phyloP scores from a whole-genome alignment of 306 rosid species.

The Urtica urens region DNA sequence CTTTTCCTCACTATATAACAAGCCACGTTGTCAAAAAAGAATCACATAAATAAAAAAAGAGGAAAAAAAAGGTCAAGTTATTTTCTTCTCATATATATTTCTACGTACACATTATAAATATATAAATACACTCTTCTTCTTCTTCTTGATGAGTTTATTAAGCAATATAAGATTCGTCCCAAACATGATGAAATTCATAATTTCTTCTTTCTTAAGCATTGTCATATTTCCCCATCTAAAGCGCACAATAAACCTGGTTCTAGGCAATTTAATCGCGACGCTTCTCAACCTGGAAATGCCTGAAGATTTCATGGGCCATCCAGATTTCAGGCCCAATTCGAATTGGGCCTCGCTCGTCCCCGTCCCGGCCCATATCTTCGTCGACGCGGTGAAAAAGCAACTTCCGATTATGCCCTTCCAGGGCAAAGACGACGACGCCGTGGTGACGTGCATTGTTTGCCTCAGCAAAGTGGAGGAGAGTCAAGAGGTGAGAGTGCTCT shows the following conservation, averaged over 20 bases:
- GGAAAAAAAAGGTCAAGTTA: no score
- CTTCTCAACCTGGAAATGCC: neutral
- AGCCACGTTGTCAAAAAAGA: no score
- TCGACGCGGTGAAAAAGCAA: conserved; percentile 10
- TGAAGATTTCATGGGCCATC: neutral
- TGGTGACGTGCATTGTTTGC: conserved; percentile 16
- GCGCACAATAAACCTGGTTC: neutral
- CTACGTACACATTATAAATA: no score
- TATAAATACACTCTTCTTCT: no score
- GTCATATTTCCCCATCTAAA: neutral
- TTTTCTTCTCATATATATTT: no score
- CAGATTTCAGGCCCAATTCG: neutral
- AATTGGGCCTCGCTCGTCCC: neutral
- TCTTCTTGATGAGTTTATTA: no score
- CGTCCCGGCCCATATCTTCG: neutral
- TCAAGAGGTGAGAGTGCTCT: conserved; percentile 14
- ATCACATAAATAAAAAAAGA: no score
- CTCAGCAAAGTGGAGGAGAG: conserved; percentile 1
- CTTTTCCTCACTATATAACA: no score
- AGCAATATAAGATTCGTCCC: no score
- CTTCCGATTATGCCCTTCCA: conserved; percentile 3
- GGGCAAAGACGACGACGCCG: neutral
- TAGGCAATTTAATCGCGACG: no score
- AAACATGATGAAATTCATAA: no score
- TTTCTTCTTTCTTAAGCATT: neutral